phyloP scores from a whole-genome alignment of 352 stramenopile genomes.

The Phytopythium sindhum region DNA sequence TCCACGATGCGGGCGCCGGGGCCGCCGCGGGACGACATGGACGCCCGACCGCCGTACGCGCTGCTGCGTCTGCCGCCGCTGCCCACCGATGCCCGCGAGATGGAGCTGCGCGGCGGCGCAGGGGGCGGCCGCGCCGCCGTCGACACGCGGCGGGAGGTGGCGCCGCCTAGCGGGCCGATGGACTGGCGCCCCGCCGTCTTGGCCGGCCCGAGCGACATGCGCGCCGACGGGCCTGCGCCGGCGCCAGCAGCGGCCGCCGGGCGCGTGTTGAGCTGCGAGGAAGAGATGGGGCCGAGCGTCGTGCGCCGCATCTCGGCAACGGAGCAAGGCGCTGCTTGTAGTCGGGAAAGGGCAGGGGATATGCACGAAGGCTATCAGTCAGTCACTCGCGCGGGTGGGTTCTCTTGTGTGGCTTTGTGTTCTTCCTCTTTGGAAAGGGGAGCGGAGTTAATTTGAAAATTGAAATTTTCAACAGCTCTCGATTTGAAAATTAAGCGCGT shows the following conservation, averaged over 20 bases:
- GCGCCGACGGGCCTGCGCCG: slow-evolving; percentile 32
- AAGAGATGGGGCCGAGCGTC: slow-evolving; percentile 80
- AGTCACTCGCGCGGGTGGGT: background rate
- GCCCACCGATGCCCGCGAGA: slow-evolving; percentile 47
- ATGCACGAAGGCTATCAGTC: no score
- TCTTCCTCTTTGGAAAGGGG: background rate
- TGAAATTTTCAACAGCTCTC: background rate
- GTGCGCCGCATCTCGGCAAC: slow-evolving; percentile 63
- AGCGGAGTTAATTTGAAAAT: no score
- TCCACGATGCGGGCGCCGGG: slow-evolving; percentile 50
- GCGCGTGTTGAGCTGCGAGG: slow-evolving; percentile 79
- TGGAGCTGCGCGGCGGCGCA: slow-evolving; percentile 36
- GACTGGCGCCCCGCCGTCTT: slow-evolving; percentile 53
- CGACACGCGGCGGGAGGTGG: slow-evolving; percentile 50
- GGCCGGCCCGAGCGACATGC: slow-evolving; percentile 53
- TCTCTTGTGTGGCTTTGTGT: background rate
- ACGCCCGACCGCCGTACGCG: slow-evolving; percentile 57
- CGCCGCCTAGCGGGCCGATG: slow-evolving; percentile 27
- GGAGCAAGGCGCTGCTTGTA: background rate
- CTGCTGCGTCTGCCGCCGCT: slow-evolving; percentile 48
- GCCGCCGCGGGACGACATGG: slow-evolving; percentile 32
- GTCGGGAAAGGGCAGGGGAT: background rate
- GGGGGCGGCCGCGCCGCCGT: slow-evolving; percentile 11
- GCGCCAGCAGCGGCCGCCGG: slow-evolving; percentile 12
- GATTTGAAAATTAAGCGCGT: background rate